Conservation (phyloP, 805 yeast genomes). For the Spathaspora arborariae region DNA sequence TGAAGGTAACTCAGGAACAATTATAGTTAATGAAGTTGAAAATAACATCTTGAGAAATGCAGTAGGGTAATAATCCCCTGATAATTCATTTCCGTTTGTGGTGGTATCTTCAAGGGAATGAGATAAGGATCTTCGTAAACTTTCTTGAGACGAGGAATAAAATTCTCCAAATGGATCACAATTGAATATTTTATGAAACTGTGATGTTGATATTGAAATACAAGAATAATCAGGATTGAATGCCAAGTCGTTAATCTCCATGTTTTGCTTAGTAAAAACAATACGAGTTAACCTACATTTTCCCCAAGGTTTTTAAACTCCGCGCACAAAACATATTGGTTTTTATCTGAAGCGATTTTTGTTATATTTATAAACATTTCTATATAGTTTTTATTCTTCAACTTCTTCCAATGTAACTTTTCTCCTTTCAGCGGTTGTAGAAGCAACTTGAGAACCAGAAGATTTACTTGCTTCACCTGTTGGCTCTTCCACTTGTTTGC, state of each 20-base stretch:
- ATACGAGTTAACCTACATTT: too few species aligned
- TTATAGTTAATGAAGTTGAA: slow-evolving; percentile 38
- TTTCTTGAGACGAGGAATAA: slow-evolving; percentile 20
- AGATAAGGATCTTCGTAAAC: slow-evolving; percentile 12
- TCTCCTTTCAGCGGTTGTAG: slow-evolving; percentile 20
- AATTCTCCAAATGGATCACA: slow-evolving; percentile 46
- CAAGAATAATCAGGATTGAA: slow-evolving; percentile 43
- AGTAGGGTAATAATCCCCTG: slow-evolving; percentile 20
- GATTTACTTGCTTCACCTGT: slow-evolving; percentile 6
- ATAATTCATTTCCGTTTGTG: background rate
- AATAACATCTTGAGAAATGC: slow-evolving; percentile 34
- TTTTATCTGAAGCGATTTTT: too few species aligned
- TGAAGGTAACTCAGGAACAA: slow-evolving; percentile 27
- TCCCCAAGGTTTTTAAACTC: too few species aligned
- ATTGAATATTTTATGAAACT: slow-evolving; percentile 35
- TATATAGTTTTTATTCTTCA: slow-evolving; percentile 16
- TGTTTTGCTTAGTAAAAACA: background rate
- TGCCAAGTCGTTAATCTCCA: slow-evolving; percentile 30
- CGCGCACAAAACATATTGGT: too few species aligned
- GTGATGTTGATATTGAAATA: slow-evolving; percentile 31
- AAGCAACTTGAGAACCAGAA: slow-evolving; percentile 13
- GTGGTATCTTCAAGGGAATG: slow-evolving; percentile 8
- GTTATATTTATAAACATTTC: background rate
- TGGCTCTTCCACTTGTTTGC: slow-evolving; percentile 1
- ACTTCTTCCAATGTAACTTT: slow-evolving; percentile 41